Base-by-base conservation (phyloP, 2,329 filamentous ascomycete species). In the Cladorrhinum sp. region DNA sequence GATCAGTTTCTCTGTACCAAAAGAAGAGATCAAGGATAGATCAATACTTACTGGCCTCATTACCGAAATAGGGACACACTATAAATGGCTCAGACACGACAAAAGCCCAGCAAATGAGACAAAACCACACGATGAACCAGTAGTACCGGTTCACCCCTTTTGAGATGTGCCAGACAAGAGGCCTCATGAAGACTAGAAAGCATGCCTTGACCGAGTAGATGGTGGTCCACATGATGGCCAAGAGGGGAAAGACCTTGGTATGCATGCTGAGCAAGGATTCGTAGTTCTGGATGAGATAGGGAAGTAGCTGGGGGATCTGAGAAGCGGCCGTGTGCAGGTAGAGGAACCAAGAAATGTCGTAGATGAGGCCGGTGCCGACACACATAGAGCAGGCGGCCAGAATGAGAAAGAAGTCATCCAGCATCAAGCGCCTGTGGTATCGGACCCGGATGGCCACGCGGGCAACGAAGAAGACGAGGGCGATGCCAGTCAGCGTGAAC, bases 141-240 rank as follows among this genome's bases (percentile, higher is more conserved):
- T 66, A 68, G 50, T 68, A 67, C 60, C 62, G 63, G n/a, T 66
- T 65, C n/a, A 67, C 49, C 25, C 25, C 4, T 10, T 29, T 29
- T 18, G 22, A 25, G 53, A 57, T 65, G 20, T 65, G 57, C 63
- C 63, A 65, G 20, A 66, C 51, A 2, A 68, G 55, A 13, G 61
- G 64, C 16, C 57, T 59, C 55, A 68, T 62, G 24, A 67, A 68
- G 13, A 61, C 65, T 20, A 68, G 56, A 29, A 68, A 67, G 25
- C 60, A 68, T 1, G 54, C 62, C 61, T 68, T 67, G 45, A 68
- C 62, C 25, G 61, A 57, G 24, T 57, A 67, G 4, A 58, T 66
- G 13, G 65, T 63, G 10, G 67, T 67, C 65, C 65, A 67, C 25
- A 29, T 29, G 5, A 29, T 5, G 59, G 61, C 62, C 10, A 68